phyloP scores from a whole-genome alignment of 139 green algal genomes.

The Edaphochlamys debaryana region DNA sequence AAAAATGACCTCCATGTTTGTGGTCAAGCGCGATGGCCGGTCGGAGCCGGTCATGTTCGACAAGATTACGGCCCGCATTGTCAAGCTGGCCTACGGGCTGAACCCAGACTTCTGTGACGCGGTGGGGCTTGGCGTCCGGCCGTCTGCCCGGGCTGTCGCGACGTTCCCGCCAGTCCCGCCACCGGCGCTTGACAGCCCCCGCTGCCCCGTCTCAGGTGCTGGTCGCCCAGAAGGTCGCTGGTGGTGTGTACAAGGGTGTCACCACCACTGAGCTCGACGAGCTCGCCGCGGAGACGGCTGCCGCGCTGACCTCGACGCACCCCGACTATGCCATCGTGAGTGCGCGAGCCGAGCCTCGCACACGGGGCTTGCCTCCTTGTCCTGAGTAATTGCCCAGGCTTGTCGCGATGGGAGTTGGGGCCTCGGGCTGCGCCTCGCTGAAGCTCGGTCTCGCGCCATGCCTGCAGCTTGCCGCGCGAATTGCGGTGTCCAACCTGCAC shows the following conservation, averaged over 20 bases:
- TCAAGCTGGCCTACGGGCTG: conserved; percentile 96
- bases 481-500: conserved; percentile 99
- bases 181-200: background rate
- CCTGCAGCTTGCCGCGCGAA: conserved; percentile 94
- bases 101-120: conserved; percentile 96
- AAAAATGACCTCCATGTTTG: conserved; percentile 80
- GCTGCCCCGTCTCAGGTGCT: conserved; percentile 76
- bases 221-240: conserved; percentile 97
- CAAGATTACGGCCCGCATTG: conserved; percentile 98
- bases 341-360: background rate
- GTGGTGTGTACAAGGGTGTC: conserved; percentile 96
- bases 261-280: conserved; percentile 98
- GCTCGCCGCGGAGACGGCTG: conserved; percentile 97
- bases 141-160: conserved; percentile 3
- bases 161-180: too few species aligned
- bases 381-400: too few species aligned
- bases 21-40: conserved; percentile 93
- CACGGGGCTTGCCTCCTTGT: too few species aligned
- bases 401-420: too few species aligned
- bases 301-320: conserved; percentile 96
- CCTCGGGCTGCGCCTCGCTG: too few species aligned
- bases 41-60: conserved; percentile 95
- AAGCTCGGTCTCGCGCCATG: too few species aligned
- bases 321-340: conserved; percentile 96
- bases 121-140: conserved; percentile 55